Evolutionary conservation across 257 asterid species (phyloP).

Genomic region (Jacaranda copaia): DNA sequence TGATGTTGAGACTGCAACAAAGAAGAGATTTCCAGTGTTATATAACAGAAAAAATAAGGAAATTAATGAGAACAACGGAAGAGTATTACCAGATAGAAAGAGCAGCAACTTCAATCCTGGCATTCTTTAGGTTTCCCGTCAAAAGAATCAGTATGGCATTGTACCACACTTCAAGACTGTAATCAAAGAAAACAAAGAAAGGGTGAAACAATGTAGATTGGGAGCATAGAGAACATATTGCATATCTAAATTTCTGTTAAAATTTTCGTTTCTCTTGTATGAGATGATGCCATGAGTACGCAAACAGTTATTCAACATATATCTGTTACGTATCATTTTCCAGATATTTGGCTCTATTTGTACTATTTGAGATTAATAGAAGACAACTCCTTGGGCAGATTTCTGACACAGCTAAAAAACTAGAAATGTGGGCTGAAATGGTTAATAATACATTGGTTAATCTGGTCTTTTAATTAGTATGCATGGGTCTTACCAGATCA

Average conservation of each 20-base stretch:
- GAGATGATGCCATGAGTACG: no score
- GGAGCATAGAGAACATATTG: no score
- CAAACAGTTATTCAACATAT: no score
- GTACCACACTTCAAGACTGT: constrained; percentile 86
- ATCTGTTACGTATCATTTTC: no score
- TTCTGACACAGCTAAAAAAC: no score
- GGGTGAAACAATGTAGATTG: background rate
- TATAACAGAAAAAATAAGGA: background rate
- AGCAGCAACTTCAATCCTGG: constrained; percentile 70
- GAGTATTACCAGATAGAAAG: constrained; percentile 72
- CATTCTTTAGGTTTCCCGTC: constrained; percentile 69
- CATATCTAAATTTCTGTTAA: no score
- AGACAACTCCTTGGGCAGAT: no score
- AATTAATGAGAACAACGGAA: background rate
- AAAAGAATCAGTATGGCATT: constrained; percentile 65
- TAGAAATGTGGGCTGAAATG: no score
- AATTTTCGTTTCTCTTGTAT: no score
- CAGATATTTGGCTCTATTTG: no score
- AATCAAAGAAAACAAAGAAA: constrained; percentile 8
- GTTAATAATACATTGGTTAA: no score
- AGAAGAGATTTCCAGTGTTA: background rate
- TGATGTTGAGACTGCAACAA: constrained; percentile 65
- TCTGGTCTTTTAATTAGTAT: background rate
- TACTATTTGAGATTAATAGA: no score
- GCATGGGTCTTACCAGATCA: constrained; percentile 62